A percentile compares a stretch with the other conserved stretches of the same genome.
Conservation (phyloP, 2,329 filamentous ascomycete species). For the Paraphaeosphaeria sporulosa region DNA sequence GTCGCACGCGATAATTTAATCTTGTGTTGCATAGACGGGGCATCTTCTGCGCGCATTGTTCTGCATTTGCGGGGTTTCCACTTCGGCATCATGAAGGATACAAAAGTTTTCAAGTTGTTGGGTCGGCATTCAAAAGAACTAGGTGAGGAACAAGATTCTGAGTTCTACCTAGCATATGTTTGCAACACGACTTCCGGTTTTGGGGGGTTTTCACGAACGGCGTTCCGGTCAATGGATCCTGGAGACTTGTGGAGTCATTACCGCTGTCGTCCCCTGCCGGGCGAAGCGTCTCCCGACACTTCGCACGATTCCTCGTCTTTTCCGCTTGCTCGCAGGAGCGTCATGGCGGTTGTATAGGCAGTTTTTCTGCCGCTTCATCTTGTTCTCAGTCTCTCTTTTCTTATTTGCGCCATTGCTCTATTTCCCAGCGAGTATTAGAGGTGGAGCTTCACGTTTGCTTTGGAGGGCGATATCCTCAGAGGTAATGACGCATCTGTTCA, state of each 20-base stretch:
- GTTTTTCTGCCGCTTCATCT: constrained; percentile 3
- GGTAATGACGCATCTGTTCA: constrained; percentile 13
- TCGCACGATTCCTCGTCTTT: constrained; percentile 3
- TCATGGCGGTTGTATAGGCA: constrained; percentile 12
- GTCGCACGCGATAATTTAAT: constrained; percentile 49
- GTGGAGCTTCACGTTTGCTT: constrained; percentile 8
- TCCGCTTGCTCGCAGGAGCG: background rate
- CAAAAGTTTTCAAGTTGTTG: constrained; percentile 35
- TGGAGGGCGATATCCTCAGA: constrained; percentile 7
- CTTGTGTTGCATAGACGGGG: constrained; percentile 51
- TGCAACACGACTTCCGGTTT: constrained; percentile 18
- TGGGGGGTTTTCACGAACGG: constrained; percentile 11
- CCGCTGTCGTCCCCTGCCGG: constrained; percentile 7
- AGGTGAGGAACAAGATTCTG: constrained; percentile 19
- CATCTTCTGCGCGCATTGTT: constrained; percentile 49
- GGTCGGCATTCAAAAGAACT: constrained; percentile 22
- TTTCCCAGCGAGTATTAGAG: constrained; percentile 12
- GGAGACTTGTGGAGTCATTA: constrained; percentile 4
- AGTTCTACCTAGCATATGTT: constrained; percentile 16
- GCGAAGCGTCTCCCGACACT: constrained; percentile 8
- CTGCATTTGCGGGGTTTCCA: constrained; percentile 47
- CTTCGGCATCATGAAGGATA: constrained; percentile 24
- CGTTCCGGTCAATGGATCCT: constrained; percentile 16
- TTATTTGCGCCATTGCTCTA: constrained; percentile 24
- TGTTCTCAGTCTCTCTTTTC: constrained; percentile 13